Conservation (phyloP, 306 rosid genomes). For the Prunus mongolica region DNA sequence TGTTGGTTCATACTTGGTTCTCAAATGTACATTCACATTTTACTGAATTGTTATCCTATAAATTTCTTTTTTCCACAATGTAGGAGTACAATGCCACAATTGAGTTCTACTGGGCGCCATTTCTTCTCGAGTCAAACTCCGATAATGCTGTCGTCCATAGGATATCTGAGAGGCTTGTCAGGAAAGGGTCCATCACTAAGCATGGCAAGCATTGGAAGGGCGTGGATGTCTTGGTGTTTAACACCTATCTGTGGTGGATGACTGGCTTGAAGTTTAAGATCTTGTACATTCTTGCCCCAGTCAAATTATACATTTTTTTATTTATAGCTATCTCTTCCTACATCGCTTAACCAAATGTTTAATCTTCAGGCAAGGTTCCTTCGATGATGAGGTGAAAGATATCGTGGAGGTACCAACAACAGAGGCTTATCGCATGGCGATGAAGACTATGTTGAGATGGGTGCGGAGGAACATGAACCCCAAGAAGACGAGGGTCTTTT, state of each 20-base stretch:
- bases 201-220: constrained; percentile 89
- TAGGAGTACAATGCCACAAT: constrained; percentile 90
- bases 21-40: not conserved
- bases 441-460: constrained; percentile 95
- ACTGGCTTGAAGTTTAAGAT: constrained; percentile 80
- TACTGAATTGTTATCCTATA: not conserved
- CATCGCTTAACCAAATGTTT: not conserved
- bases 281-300: constrained; percentile 37
- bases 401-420: constrained; percentile 64
- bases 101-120: constrained; percentile 99
- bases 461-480: constrained; percentile 79
- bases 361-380: constrained; percentile 67
- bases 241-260: constrained; percentile 99
- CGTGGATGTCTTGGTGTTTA: constrained; percentile 75
- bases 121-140: constrained; percentile 82
- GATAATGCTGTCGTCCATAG: constrained; percentile 80
- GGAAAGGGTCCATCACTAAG: constrained; percentile 82
- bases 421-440: constrained; percentile 92
- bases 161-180: constrained; percentile 70
- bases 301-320: not conserved
- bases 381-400: constrained; percentile 71
- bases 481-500: constrained; percentile 80
- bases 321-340: not conserved
- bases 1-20: not conserved
- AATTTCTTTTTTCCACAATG: not conserved